Evolutionary conservation across 2,329 filamentous ascomycete genomes (phyloP).

Genomic region (Colletotrichum ledebouriae): DNA sequence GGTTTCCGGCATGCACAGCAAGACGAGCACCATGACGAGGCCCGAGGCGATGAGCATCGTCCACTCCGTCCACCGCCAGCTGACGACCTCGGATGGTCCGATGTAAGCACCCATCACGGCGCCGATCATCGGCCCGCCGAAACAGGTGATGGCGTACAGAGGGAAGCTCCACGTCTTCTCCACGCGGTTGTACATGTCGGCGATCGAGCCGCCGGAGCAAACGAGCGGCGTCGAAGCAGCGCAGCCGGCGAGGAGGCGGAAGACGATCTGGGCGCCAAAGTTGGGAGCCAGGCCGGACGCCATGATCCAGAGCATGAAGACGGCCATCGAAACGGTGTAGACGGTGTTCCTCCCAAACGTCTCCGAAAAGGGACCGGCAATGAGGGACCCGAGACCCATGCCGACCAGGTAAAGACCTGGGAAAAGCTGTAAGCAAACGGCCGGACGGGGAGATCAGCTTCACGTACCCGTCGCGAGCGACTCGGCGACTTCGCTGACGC

Average conservation of each 20-base stretch:
- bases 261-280: conserved; percentile 57
- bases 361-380: conserved; percentile 56
- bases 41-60: conserved; percentile 74
- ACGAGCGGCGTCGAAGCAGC: conserved; percentile 60
- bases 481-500: conserved; percentile 63
- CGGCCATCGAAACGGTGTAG: conserved; percentile 54
- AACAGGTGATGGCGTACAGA: conserved; percentile 61
- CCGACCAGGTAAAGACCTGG: conserved; percentile 52
- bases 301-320: conserved; percentile 61
- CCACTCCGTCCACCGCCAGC: conserved; percentile 77
- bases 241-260: conserved; percentile 63
- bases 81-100: conserved; percentile 64
- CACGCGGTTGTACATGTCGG: conserved; percentile 54
- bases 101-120: conserved; percentile 72
- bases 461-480: conserved; percentile 59
- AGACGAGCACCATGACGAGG: conserved; percentile 66
- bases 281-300: conserved; percentile 59
- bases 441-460: not conserved
- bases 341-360: conserved; percentile 56
- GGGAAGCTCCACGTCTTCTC: conserved; percentile 54
- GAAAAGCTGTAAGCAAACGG: not conserved
- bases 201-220: conserved; percentile 57
- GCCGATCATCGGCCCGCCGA: conserved; percentile 58
- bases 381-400: conserved; percentile 53
- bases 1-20: conserved; percentile 75